phyloP scores from a whole-genome alignment of 495 filamentous ascomycete genomes.

The Podospora sp. region DNA sequence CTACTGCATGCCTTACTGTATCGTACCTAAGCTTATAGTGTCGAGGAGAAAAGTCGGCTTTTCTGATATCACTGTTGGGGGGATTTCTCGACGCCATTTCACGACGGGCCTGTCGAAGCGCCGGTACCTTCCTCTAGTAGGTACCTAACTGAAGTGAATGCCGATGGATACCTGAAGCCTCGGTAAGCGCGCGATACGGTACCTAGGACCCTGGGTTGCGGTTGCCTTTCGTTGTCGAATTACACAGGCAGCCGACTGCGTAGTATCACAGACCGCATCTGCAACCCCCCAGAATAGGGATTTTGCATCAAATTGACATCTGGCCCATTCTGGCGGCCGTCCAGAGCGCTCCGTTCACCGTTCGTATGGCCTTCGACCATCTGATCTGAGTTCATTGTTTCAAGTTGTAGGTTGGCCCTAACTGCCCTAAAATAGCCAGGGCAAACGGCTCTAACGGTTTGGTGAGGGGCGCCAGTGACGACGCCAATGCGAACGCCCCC shows the following conservation, averaged over 20 bases:
- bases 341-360: neutral
- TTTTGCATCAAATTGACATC: neutral
- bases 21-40: neutral
- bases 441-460: neutral
- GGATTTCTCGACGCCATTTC: neutral
- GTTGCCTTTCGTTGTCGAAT: neutral
- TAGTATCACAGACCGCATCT: neutral
- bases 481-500: neutral
- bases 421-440: neutral
- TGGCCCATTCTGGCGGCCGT: neutral
- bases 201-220: constrained; percentile 1
- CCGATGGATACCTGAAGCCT: neutral
- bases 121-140: neutral
- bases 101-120: neutral
- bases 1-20: neutral
- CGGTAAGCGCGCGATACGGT: constrained; percentile 1
- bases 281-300: neutral
- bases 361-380: neutral
- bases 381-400: neutral
- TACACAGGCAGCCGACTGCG: neutral
- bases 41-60: neutral
- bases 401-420: neutral
- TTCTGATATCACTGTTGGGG: neutral
- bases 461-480: neutral
- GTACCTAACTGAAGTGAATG: neutral